Evolutionary conservation across 2,329 filamentous ascomycete genomes (phyloP), one percentile per base, ranked within the genome.

Genomic region (Fusarium heterosporum): DNA sequence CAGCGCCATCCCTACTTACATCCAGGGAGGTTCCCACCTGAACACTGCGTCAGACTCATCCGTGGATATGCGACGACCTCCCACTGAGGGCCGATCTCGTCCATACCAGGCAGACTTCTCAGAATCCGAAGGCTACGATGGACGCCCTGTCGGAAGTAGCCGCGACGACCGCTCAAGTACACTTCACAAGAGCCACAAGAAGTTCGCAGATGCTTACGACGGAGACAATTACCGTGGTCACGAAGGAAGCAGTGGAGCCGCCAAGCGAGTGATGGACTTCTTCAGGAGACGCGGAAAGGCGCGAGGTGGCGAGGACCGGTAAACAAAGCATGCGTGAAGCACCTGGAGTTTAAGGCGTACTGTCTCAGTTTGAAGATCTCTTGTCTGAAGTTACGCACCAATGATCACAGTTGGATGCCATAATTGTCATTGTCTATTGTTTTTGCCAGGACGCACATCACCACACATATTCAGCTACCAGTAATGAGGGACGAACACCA

Each of bases 211-310:
- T 73, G 93, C 92, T 3, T 97, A 97, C 76, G 93, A 97, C 62
- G 90, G 93, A 69, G 86, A 87, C 48, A 85, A 85, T 64, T 84
- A 81, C 34, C 83, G 84, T 52, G 87, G 89, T 51, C 89, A 93
- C 73, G 89, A 89, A 30, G 95, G 95, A 42, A 96, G 92, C 77
- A 95, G 90, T 67, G 93, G 93, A 56, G 92, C 93, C 4, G 93
- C 94, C 14, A 90, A 94, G 77, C 89, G 93, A 75, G 96, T 99
- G 38, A 98, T 99, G 94, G 95, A 99, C 80, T 97, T 98, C 79
- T 99, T 99, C 83, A 87, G 96, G 72, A 87, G 94, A 77, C 87
- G 94, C 76, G 93, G 92, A 55, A 93, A 90, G 80, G 92, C 90
- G 71, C 84, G 91, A 74, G 87, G 84, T 55, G 85, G 84, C 36